Evolutionary conservation across 1,284 basidiomycete genomes (phyloP), one percentile per base, ranked within the genome.

Genomic region (Melampsora americana): DNA sequence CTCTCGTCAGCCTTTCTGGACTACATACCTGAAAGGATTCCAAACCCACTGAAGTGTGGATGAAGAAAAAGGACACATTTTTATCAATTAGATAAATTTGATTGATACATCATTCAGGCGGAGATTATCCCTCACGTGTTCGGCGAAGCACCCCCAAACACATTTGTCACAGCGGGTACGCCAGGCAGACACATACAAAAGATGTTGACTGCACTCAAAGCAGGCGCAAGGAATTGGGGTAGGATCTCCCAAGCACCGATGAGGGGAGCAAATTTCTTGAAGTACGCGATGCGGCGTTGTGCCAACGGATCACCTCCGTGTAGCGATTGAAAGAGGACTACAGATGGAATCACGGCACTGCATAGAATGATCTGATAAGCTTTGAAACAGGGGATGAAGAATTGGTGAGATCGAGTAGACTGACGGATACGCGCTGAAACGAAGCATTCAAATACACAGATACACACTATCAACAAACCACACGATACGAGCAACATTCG

Each of bases 241-340:
- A 77, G 30, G 16, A 77, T 20, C 59, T 77, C 74, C 74, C 74
- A 77, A n/a, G 68, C 30, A 2, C 74, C 74, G 28, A 77, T 77
- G 9, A 77, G 14, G 7, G 74, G 74, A 26, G 74, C 74, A 14
- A 69, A 56, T 20, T 62, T 32, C 23, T 77, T 77, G 32, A 77
- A 77, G 28, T 68, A 62, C 18, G 67, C 61, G 26, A 77, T 69
- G 28, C 74, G 66, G 11, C 74, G 66, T 12, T 26, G 53, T n/a
- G 74, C 74, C 7, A 77, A 66, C 28, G 20, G 44, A 62, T 69
- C 67, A 4, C 74, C 74, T 20, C 74, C 74, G 26, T 77, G 74
- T 20, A 77, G 39, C 16, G 74, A 77, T 46, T 77, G 74, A 42
- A 77, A 77, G 5, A 77, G 42, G 18, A 77, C 68, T n/a, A 77